Percentiles rank a stretch among this genome's conserved stretches.
Evolutionary conservation across 768 basidiomycete species (phyloP).

Genomic region (Mycena belliarum): DNA sequence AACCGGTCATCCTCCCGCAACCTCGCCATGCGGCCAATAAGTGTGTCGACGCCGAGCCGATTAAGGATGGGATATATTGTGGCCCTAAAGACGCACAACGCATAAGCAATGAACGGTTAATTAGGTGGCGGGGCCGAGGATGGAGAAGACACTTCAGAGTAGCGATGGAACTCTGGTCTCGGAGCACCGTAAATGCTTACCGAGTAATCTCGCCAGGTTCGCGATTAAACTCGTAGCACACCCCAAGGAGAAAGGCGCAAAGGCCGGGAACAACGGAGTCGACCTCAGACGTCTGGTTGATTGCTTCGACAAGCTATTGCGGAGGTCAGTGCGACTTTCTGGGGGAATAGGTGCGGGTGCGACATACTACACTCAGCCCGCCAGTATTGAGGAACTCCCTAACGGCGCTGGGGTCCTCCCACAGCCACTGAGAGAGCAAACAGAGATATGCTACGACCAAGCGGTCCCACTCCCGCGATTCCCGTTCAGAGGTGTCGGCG

Average conservation of each 20-base stretch:
- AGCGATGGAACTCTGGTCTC: constrained; percentile 4
- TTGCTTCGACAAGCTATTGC: constrained; percentile 85
- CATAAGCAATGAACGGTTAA: constrained; percentile 5
- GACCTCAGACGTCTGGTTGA: constrained; percentile 85
- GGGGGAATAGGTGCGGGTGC: not conserved
- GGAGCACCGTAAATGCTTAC: constrained; percentile 44
- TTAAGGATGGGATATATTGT: constrained; percentile 89
- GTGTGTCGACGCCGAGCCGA: constrained; percentile 86
- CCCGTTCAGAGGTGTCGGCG: constrained; percentile 63
- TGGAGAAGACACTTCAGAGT: not conserved
- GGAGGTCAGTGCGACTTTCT: not conserved
- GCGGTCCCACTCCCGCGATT: constrained; percentile 88
- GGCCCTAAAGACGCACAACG: constrained; percentile 50
- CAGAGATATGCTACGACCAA: constrained; percentile 84
- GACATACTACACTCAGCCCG: constrained; percentile 84
- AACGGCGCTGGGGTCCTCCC: constrained; percentile 91
- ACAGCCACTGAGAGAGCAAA: constrained; percentile 89
- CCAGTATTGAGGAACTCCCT: constrained; percentile 89
- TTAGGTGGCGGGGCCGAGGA: constrained; percentile 2
- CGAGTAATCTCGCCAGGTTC: constrained; percentile 96
- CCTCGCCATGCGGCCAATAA: constrained; percentile 83
- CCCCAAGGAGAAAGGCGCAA: constrained; percentile 87
- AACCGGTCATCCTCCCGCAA: constrained; percentile 93
- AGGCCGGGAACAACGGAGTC: constrained; percentile 89
- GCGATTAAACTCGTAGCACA: constrained; percentile 95